phyloP scores from a whole-genome alignment of 768 basidiomycete species.

The Pleurotus djamor region DNA sequence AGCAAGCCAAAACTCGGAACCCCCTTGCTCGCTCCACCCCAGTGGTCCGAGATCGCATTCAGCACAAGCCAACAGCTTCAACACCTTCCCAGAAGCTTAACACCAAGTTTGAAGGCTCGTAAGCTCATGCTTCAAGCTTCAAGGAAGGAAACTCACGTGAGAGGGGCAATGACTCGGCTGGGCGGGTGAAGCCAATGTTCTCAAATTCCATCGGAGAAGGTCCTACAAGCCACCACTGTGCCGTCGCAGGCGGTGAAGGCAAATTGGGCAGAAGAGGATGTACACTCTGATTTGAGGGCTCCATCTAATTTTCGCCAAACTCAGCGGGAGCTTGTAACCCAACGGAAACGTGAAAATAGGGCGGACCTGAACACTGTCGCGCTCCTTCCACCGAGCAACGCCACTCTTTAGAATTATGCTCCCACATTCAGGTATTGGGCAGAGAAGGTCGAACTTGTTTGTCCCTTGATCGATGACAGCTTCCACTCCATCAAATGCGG shows the following conservation, averaged over 20 bases:
- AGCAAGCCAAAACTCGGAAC: slow-evolving; percentile 76
- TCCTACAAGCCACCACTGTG: slow-evolving; percentile 75
- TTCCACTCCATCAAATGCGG: slow-evolving; percentile 44
- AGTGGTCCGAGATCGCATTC: slow-evolving; percentile 86
- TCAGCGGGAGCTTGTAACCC: not conserved
- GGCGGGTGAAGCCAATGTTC: slow-evolving; percentile 79
- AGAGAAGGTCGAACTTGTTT: slow-evolving; percentile 71
- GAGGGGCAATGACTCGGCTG: slow-evolving; percentile 39
- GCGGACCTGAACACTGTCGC: slow-evolving; percentile 55
- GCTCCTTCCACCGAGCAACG: slow-evolving; percentile 54
- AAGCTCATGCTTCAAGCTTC: not conserved
- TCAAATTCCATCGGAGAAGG: slow-evolving; percentile 84
- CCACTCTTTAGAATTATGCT: slow-evolving; percentile 68
- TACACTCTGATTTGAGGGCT: slow-evolving; percentile 39
- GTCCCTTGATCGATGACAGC: slow-evolving; percentile 23
- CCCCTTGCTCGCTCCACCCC: slow-evolving; percentile 76
- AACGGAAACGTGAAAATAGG: not conserved
- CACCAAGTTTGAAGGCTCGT: not conserved
- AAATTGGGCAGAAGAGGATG: slow-evolving; percentile 49
- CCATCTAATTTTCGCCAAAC: slow-evolving; percentile 41
- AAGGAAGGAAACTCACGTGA: slow-evolving; percentile 19
- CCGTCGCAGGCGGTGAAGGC: slow-evolving; percentile 50
- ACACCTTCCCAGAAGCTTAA: slow-evolving; percentile 25
- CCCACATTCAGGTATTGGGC: slow-evolving; percentile 65
- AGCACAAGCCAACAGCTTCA: slow-evolving; percentile 76